Percentiles rank a stretch among this genome's conserved stretches.
Conservation (phyloP, 1,284 basidiomycete species). For the Xerocomus nothofagi region DNA sequence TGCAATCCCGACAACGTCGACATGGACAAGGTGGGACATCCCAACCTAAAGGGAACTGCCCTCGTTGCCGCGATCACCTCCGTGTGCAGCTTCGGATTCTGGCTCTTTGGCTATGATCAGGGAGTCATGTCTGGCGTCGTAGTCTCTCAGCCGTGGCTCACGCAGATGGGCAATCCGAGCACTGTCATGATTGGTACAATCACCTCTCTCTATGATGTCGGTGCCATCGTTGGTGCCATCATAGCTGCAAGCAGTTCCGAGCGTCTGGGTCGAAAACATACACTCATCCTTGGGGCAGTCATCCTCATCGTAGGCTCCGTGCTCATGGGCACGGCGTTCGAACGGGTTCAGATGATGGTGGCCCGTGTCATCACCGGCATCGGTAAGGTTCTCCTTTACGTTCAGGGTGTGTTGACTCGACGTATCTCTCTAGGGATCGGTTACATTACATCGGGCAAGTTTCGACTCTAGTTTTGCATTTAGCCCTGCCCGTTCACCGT, state of each 20-base stretch:
- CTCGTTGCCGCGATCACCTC: constrained; percentile 21
- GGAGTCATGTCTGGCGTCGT: constrained; percentile 20
- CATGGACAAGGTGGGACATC: constrained; percentile 17
- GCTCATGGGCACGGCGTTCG: constrained; percentile 17
- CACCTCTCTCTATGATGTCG: constrained; percentile 19
- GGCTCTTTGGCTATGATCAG: constrained; percentile 23
- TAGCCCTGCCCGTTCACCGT: background rate
- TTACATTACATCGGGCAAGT: constrained; percentile 15
- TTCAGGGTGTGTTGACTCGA: background rate
- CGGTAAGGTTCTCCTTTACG: background rate
- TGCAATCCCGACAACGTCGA: background rate
- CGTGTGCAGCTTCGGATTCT: constrained; percentile 19
- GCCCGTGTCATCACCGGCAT: constrained; percentile 14
- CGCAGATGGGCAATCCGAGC: constrained; percentile 21
- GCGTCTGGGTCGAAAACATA: constrained; percentile 15
- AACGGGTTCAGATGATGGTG: constrained; percentile 19
- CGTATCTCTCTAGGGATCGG: constrained; percentile 10
- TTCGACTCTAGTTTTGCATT: background rate
- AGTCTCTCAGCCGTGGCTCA: constrained; percentile 15
- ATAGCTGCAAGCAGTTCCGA: constrained; percentile 15
- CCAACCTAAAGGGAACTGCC: constrained; percentile 12
- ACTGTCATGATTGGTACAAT: constrained; percentile 23
- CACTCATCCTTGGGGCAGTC: constrained; percentile 12
- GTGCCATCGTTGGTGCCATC: constrained; percentile 15
- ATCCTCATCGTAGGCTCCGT: constrained; percentile 15